Base-by-base conservation (phyloP, 2,329 filamentous ascomycete species). In the Aspergillus puulaauensis region DNA sequence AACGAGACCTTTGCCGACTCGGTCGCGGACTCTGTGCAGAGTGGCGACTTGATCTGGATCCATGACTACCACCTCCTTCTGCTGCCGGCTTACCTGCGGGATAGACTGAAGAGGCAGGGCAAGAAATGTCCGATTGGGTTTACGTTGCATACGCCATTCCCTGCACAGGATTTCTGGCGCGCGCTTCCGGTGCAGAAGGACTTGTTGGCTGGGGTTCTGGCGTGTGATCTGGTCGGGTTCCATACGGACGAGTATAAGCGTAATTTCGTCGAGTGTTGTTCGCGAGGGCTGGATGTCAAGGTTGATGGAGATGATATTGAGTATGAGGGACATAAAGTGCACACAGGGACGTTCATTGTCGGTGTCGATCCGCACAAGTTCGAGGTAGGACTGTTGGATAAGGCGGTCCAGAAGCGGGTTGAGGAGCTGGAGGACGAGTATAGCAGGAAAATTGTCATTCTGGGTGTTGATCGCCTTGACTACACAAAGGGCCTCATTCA, bases 61-160 rank as follows among this genome's bases (percentile, higher is more conserved):
- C 93, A 97, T 75, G 93, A 97, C 77, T 97, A 97, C 78, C 93
- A 97, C 75, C 81, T 97, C 59, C 96, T 97, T 90, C 86, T 97
- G n/a, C 82, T 97, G 19, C 93, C 93, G 14, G 84, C 90, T 70
- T 91, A 96, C 87, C 82, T 97, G 60, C 89, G 93, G 60, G 87
- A 96, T 9, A 62, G 72, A 84, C 90, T 90, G 83, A 62, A 77
- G 86, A 80, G 65, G 14, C 3, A 14, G 2, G 52, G 52, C 4
- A 54, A 47, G 24, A 92, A 91, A 78, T 87, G 96, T 74, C 93
- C 93, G 77, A 93, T 97, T 68, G 93, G 93, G 65, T 97, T 96
- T 81, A 97, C 96, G 79, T 79, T 97, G 24, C 93, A 97, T 75
- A 97, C 93, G 0, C 93, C 93, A 0, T 97, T 97, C 74, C 93